Conservation (phyloP, 106 monocot species). For the Dendrobium nobile region DNA sequence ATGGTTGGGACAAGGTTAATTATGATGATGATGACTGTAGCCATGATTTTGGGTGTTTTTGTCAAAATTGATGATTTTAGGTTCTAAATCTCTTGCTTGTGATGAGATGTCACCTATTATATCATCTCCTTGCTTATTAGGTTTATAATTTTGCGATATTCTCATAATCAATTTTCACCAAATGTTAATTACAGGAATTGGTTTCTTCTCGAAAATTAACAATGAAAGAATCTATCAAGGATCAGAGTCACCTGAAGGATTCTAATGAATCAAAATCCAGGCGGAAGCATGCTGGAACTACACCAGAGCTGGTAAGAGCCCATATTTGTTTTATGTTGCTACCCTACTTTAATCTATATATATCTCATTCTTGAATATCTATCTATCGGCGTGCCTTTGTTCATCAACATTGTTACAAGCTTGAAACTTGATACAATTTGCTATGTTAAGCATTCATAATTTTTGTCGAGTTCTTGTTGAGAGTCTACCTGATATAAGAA, state of each 20-base stretch:
- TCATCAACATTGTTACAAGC: neutral
- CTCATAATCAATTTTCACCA: neutral
- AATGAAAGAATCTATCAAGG: neutral
- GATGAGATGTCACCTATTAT: neutral
- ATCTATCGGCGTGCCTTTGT: neutral
- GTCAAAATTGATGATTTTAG: neutral
- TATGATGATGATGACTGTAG: neutral
- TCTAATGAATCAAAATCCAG: neutral
- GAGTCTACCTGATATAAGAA: neutral
- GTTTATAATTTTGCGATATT: neutral
- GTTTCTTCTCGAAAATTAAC: neutral
- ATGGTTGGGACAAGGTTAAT: neutral
- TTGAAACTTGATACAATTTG: neutral
- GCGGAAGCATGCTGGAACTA: neutral
- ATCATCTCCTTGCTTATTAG: neutral
- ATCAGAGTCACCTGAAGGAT: neutral
- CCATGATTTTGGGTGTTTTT: neutral
- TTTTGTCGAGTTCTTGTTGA: neutral
- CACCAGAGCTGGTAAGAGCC: neutral
- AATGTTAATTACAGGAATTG: neutral
- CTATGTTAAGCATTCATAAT: neutral
- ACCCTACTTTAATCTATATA: neutral
- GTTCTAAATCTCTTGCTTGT: neutral
- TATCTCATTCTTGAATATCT: neutral
- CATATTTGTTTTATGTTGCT: neutral